Base-by-base conservation (phyloP, 2,329 filamentous ascomycete species). In the Cercospora nicotianae region DNA sequence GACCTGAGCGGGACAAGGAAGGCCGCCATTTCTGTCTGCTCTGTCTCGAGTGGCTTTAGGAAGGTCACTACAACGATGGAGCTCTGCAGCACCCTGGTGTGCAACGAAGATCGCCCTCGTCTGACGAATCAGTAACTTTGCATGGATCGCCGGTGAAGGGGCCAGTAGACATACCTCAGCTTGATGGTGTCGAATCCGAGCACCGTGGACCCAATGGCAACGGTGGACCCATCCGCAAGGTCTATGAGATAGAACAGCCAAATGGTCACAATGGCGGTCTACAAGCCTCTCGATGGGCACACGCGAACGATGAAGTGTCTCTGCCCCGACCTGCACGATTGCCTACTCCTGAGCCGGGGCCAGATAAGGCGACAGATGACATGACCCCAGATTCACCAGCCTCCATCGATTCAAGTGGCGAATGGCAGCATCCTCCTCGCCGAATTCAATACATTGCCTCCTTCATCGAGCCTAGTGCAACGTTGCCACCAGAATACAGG, bases 1-100 rank as follows among this genome's bases (percentile, higher is more conserved):
- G 9, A 59, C 13, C 12, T 36, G 33, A 13, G 16, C 20, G 18
- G n/a, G 55, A 64, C 16, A 62, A 67, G 45, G 42, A 57, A 26
- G 67, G 69, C 8, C 31, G 63, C 36, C 62, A 53, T 31, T 67
- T 70, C 63, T 72, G 71, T 55, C 60, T 72, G 42, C 28, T 36
- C 36, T 72, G 71, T 58, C 68, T 72, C 57, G 71, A 72, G 55
- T 63, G 58, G 65, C 64, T 72, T 28, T 72, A 69, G 70, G 65
- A 65, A 26, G 67, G 67, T 16, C 53, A 70, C 16, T 67, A 65
- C 61, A 66, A 63, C 3, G 39, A 59, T 30, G 51, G n/a, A 23
- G 26, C 20, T 1, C 13, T 48, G 31, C 59, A 55, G 13, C 39
- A 60, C 39, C 63, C 67, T 28, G 64, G 66, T 10, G 20, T 63